These are phyloP conservation scores for Calycina herbarum DNA, from an alignment of 2,329 filamentous ascomycete genomes.

Conservation along the genomic window DNA sequence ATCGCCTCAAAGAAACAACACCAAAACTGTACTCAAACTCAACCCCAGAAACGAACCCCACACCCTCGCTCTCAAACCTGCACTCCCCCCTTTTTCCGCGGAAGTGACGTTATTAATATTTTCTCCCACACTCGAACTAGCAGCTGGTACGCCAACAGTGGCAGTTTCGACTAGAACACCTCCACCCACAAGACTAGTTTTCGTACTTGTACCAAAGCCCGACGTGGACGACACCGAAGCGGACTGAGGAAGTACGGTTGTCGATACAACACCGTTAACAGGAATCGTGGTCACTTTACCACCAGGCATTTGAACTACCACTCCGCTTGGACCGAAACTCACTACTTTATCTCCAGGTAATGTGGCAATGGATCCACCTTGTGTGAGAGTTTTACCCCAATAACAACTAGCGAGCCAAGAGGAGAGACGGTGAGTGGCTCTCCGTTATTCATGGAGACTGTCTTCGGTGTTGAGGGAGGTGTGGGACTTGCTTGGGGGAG, in stretches of 20 bases:
- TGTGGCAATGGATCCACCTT: conserved; percentile 14
- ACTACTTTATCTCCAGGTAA: conserved; percentile 16
- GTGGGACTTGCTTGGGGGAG: neutral
- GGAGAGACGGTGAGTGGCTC: neutral
- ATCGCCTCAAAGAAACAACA: too few relatives aligned
- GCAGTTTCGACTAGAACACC: neutral
- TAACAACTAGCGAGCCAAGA: neutral
- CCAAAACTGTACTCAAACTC: neutral
- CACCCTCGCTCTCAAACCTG: neutral
- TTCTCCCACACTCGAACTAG: neutral
- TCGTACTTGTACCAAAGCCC: neutral
- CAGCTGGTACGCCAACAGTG: neutral
- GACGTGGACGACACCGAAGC: neutral
- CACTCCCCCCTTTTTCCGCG: neutral
- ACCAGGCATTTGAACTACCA: conserved; percentile 18
- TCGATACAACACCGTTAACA: too few relatives aligned
- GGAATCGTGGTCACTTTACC: conserved; percentile 19
- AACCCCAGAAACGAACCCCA: neutral
- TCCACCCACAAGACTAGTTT: neutral
- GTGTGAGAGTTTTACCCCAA: conserved; percentile 14
- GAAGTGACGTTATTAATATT: neutral
- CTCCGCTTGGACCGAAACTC: conserved; percentile 15
- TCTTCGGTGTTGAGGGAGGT: conserved; percentile 4
- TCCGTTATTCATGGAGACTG: neutral
- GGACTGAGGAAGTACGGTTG: neutral